Evolutionary conservation across 2,329 filamentous ascomycete species (phyloP), one percentile per base, ranked within the genome.

Genomic region (Rhynchosporium graminicola): DNA sequence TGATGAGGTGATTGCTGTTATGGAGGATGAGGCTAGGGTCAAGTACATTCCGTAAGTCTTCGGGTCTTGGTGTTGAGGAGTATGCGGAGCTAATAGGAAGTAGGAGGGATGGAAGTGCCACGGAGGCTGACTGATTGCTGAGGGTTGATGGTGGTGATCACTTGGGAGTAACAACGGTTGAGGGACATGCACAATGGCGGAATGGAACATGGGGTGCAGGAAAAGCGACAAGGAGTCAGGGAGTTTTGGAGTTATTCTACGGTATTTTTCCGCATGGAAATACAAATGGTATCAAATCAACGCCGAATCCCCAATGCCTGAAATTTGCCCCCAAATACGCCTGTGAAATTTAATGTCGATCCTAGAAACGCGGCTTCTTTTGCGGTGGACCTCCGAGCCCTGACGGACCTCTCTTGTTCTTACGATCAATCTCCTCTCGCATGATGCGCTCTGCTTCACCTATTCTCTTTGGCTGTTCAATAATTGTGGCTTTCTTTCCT

Each of bases 361-460:
- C 38, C 57, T 65, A 73, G 66, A 78, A 65, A 66, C 78, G 80
- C 63, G 79, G 82, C 70, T 82, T 84, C 76, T 87, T 87, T 55
- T 87, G 86, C 54, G 76, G 76, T 0, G 79, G 76, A 52, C 80
- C 80, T 20, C 76, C 77, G 58, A 80, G 79, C 0, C 81, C 80
- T 1, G 75, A 75, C 3, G 73, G 73, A 9, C 80, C 82, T 54
- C 84, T 79, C 40, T 80, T 76, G 60, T 87, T 80, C 73, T 92
- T 92, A 67, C 83, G 81, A 69, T 92, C 89, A 76, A 91, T 82
- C 72, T 93, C 90, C 70, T 90, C 88, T 75, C 89, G 91, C 92
- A 96, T 97, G 71, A 95, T 96, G 59, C 89, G 83, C 76, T 94
- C 92, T 3, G 88, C 89, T 73, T 96, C 91, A 71, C 90, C 94